Conservation (phyloP, 1,284 basidiomycete genomes). For the Marasmius sp. region DNA sequence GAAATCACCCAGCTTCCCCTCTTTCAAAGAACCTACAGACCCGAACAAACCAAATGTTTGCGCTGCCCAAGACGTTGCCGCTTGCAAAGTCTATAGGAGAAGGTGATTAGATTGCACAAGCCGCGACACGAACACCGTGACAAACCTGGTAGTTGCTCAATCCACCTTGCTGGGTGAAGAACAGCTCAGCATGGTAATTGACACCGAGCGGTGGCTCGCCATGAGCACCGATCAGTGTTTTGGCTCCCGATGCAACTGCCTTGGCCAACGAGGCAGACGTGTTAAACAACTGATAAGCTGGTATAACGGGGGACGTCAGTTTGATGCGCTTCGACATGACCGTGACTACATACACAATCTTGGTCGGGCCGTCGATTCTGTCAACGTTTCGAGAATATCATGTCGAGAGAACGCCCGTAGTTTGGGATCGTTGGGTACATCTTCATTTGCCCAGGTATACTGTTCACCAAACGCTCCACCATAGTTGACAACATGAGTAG, state of each 20-base stretch:
- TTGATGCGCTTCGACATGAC: background rate
- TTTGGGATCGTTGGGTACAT: slow-evolving; percentile 65
- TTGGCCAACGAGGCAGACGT: slow-evolving; percentile 65
- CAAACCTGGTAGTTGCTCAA: slow-evolving; percentile 48
- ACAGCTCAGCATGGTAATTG: slow-evolving; percentile 76
- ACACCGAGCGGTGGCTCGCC: slow-evolving; percentile 72
- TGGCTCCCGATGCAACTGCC: slow-evolving; percentile 62
- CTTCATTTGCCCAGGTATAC: slow-evolving; percentile 61
- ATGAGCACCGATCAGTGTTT: slow-evolving; percentile 69
- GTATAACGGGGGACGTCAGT: background rate
- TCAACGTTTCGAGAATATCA: slow-evolving; percentile 58
- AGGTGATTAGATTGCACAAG: background rate
- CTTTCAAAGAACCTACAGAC: slow-evolving; percentile 60
- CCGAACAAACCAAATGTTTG: slow-evolving; percentile 60
- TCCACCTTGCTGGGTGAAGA: slow-evolving; percentile 61
- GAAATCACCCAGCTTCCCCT: slow-evolving; percentile 69
- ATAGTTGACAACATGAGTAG: slow-evolving; percentile 75
- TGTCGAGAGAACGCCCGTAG: slow-evolving; percentile 63
- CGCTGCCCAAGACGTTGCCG: slow-evolving; percentile 67
- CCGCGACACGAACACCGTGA: background rate
- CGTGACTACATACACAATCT: slow-evolving; percentile 46
- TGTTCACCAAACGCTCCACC: slow-evolving; percentile 70
- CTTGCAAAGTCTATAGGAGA: slow-evolving; percentile 51
- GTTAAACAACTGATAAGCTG: slow-evolving; percentile 67
- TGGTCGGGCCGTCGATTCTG: slow-evolving; percentile 62